Conservation (phyloP, 139 green algal genomes). For the Chlorella sp. region DNA sequence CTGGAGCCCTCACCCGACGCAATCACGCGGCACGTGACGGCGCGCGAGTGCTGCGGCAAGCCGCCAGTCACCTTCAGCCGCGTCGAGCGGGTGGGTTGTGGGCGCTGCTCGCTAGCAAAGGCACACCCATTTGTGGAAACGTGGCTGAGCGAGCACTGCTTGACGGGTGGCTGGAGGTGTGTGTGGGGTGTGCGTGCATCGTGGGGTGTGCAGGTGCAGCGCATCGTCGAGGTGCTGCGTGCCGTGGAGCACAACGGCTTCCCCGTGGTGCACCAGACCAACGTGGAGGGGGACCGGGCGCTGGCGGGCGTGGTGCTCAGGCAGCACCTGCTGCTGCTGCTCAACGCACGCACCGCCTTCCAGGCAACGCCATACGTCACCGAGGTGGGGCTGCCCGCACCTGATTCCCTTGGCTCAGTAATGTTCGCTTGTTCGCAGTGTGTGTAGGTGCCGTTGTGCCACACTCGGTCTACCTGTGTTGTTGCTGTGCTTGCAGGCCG, state of each 20-base stretch:
- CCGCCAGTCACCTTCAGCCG: conserved; percentile 40
- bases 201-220: background rate
- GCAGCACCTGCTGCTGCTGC: conserved; percentile 53
- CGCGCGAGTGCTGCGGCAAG: conserved; percentile 37
- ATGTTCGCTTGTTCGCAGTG: background rate
- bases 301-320: conserved; percentile 52
- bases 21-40: conserved; percentile 53
- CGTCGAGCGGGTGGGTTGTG: conserved; percentile 38
- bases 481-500: background rate
- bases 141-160: background rate
- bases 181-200: too few species aligned
- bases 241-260: conserved; percentile 57
- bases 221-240: conserved; percentile 37
- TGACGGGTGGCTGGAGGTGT: too few species aligned
- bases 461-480: background rate
- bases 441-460: too few species aligned
- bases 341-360: conserved; percentile 27
- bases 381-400: conserved; percentile 15
- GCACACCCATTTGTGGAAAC: background rate
- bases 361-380: conserved; percentile 23
- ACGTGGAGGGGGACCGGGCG: conserved; percentile 7
- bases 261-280: conserved; percentile 39
- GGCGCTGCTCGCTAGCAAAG: background rate
- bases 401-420: background rate
- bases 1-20: conserved; percentile 36